phyloP scores from a whole-genome alignment of 345 rosid genomes.

The Arabidopsis suecica region DNA sequence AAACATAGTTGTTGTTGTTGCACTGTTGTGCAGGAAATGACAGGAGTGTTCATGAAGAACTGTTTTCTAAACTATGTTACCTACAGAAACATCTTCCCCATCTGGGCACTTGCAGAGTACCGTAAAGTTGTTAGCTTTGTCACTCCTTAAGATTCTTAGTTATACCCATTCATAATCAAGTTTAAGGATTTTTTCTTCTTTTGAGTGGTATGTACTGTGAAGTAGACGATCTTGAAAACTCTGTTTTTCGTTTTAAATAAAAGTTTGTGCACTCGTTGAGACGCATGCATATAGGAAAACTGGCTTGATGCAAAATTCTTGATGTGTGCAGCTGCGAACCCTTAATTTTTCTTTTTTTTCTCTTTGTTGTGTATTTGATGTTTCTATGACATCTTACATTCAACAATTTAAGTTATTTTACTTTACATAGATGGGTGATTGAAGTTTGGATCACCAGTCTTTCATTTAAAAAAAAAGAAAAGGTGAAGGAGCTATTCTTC shows the following conservation, averaged over 20 bases:
- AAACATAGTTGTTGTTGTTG: too few relatives aligned
- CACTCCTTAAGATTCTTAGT: not conserved
- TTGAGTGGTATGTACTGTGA: not conserved
- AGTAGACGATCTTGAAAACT: too few relatives aligned
- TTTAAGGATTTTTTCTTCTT: not conserved
- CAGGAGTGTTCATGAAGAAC: constrained; percentile 39
- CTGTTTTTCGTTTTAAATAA: too few relatives aligned
- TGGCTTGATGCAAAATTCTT: too few relatives aligned
- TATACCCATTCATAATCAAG: not conserved
- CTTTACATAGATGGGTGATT: not conserved
- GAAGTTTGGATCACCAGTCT: too few relatives aligned
- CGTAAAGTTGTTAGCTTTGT: constrained; percentile 29
- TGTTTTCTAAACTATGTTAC: too few relatives aligned
- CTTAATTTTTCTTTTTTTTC: too few relatives aligned
- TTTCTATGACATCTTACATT: not conserved
- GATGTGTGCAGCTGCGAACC: too few relatives aligned
- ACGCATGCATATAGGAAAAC: too few relatives aligned
- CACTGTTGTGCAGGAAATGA: constrained; percentile 47
- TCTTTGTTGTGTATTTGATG: not conserved
- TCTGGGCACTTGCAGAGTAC: constrained; percentile 22
- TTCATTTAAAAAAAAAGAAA: too few relatives aligned
- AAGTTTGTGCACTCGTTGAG: too few relatives aligned
- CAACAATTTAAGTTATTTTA: not conserved
- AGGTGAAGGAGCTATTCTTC: not conserved
- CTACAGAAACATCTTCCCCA: too few relatives aligned